Percentiles rank a stretch among this genome's conserved stretches.
Conservation (phyloP, 2,329 filamentous ascomycete genomes). For the Sclerotinia subarctica region DNA sequence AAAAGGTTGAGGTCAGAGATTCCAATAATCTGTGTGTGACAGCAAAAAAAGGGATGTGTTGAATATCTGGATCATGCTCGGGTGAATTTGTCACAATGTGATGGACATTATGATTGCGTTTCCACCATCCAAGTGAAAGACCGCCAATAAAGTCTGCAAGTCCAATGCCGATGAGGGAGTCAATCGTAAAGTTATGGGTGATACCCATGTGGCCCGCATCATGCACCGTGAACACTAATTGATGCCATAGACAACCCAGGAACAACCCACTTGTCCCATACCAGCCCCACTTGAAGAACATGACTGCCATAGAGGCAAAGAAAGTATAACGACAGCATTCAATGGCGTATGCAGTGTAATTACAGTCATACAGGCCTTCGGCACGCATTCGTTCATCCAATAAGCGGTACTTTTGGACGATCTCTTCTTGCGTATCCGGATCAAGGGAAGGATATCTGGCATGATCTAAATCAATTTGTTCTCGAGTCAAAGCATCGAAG, state of each 20-base stretch:
- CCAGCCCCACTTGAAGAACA: conserved; percentile 61
- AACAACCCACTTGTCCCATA: conserved; percentile 69
- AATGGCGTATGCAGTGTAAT: conserved; percentile 73
- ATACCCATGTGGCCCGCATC: conserved; percentile 98
- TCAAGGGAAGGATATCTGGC: conserved; percentile 81
- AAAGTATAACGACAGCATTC: conserved; percentile 71
- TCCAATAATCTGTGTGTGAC: conserved; percentile 77
- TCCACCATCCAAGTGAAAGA: conserved; percentile 94
- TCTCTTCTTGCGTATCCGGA: conserved; percentile 65
- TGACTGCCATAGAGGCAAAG: conserved; percentile 60
- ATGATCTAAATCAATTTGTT: conserved; percentile 72
- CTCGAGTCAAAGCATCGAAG: conserved; percentile 68
- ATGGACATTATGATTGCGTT: conserved; percentile 91
- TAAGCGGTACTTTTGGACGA: conserved; percentile 77
- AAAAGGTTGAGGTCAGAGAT: conserved; percentile 74
- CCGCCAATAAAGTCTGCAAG: conserved; percentile 89
- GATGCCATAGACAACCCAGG: conserved; percentile 87
- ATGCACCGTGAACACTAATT: conserved; percentile 89
- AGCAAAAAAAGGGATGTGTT: conserved; percentile 86
- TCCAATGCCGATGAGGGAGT: conserved; percentile 83
- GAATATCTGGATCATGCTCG: conserved; percentile 94
- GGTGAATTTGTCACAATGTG: conserved; percentile 94
- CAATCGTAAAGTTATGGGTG: conserved; percentile 81
- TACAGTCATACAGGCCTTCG: conserved; percentile 79
- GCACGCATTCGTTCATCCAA: conserved; percentile 68